Base-by-base conservation (phyloP, 2,329 filamentous ascomycete species). In the Ophiostoma triangulosporum region DNA sequence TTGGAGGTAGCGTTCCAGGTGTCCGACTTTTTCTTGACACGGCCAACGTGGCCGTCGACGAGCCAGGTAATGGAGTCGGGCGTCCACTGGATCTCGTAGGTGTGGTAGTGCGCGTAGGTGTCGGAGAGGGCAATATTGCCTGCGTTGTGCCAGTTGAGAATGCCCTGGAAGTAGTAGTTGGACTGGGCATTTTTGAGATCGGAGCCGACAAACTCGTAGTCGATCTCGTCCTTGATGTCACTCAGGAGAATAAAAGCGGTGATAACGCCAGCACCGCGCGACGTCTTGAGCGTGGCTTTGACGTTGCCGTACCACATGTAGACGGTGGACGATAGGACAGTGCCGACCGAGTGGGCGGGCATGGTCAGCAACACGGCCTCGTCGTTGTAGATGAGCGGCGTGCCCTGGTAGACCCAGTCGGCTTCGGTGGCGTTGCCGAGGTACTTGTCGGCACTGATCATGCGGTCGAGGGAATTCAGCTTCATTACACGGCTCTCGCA, bases 291-390 rank as follows among this genome's bases (percentile, higher is more conserved):
- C 54, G 73, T 86, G 53, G 88, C 88, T 67, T 84, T 86, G 63
- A 95, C 83, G 68, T 86, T 95, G 64, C 93, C 93, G 68, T 97
- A 98, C 93, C 93, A 97, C 70, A 98, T 83, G 70, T 96, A 97
- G 60, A 81, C 76, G 55, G 88, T 91, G 7, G 79, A 76, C 59
- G 89, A 86, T 53, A 98, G 71, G 46, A 98, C 80, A 9, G 93
- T 96, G 53, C 93, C 93, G 38, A 88, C 85, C 32, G 86, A 90
- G 61, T 84, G 77, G 59, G 84, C 78, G 40, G 87, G 81, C 91
- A 98, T 95, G 60, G 91, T 97, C 64, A 98, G 73, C 51, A 96
- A 73, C 2, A 93, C 73, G 58, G 81, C 80, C 32, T 58, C 55
- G 65, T 82, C 78, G 55, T 86, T 72, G 69, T 83, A 83, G 31